Conservation (phyloP, 352 stramenopile species). For the Albugo laibachii region DNA sequence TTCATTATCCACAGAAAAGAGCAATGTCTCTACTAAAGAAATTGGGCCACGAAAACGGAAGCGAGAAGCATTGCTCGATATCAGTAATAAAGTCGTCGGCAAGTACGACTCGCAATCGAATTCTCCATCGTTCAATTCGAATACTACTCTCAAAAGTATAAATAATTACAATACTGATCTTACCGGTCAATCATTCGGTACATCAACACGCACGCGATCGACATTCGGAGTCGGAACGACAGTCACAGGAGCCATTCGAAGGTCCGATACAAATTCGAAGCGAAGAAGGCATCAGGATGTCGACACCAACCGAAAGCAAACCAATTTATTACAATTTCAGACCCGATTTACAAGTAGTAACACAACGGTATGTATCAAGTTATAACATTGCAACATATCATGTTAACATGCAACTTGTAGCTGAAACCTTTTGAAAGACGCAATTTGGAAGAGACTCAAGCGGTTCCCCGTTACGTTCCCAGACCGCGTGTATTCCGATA, state of each 20-base stretch:
- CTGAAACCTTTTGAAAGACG: constrained; percentile 1
- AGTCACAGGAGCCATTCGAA: background rate
- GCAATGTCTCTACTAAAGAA: background rate
- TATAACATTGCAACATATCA: background rate
- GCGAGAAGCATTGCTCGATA: constrained; percentile 56
- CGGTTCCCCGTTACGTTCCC: background rate
- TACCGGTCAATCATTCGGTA: background rate
- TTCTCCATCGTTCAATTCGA: constrained; percentile 8
- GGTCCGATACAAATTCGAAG: background rate
- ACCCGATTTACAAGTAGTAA: background rate
- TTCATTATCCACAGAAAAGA: background rate
- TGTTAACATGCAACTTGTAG: background rate
- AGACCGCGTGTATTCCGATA: constrained; percentile 5
- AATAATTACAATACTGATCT: background rate
- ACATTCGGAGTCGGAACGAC: background rate
- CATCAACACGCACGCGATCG: background rate
- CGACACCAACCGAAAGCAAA: constrained; percentile 28
- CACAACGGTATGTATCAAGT: background rate
- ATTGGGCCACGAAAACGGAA: constrained; percentile 34
- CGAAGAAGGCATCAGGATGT: background rate
- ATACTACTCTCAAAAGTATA: constrained; percentile 2
- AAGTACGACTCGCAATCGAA: background rate
- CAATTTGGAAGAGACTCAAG: background rate
- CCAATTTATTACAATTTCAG: constrained; percentile 50
- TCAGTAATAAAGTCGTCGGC: constrained; percentile 31